These are phyloP conservation scores for Gautieria morchelliformis DNA, from an alignment of 768 basidiomycete genomes.

Conservation along the genomic window DNA sequence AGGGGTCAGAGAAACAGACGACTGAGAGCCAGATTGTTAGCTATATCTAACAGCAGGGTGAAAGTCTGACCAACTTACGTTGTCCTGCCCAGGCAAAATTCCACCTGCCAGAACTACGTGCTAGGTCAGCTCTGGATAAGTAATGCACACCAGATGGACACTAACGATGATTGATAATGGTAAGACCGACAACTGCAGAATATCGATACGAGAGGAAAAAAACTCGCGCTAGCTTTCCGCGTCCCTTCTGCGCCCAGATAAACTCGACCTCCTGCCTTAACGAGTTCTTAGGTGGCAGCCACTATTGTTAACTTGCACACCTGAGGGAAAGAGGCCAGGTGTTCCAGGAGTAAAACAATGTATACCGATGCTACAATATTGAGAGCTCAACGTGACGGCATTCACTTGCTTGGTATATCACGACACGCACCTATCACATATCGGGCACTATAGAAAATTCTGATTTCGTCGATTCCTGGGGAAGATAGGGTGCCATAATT, in stretches of 20 bases:
- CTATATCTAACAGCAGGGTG: neutral
- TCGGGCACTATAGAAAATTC: too few species aligned
- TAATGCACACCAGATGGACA: neutral
- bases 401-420: too few species aligned
- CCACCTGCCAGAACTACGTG: neutral
- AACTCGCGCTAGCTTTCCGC: neutral
- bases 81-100: neutral
- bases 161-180: neutral
- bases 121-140: too few species aligned
- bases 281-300: neutral
- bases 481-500: too few species aligned
- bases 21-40: neutral
- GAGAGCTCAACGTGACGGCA: too few species aligned
- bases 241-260: slow-evolving; percentile 1
- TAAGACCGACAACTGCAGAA: neutral
- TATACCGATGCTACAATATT: neutral
- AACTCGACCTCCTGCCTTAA: slow-evolving; percentile 4
- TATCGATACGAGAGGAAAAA: slow-evolving; percentile 2
- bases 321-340: slow-evolving; percentile 1
- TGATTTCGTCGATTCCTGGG: too few species aligned
- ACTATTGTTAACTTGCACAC: neutral
- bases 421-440: too few species aligned
- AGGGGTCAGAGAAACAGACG: neutral
- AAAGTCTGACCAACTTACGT: neutral
- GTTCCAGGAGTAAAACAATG: slow-evolving; percentile 1